These are phyloP conservation scores for Volvox reticuliferus DNA, from an alignment of 139 green algal genomes.

Conservation along the genomic window DNA sequence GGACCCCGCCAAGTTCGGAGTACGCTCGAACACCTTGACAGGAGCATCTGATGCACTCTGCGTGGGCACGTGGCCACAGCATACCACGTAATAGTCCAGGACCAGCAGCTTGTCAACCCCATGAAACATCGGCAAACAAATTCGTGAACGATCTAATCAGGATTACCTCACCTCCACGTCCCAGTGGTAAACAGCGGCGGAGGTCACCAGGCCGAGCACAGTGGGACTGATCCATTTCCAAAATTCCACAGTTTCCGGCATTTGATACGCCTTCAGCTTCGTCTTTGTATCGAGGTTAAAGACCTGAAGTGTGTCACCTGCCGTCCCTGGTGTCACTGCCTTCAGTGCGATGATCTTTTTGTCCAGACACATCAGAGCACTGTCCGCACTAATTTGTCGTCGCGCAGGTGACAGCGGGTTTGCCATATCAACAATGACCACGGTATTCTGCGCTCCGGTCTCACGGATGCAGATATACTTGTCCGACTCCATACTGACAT, in stretches of 20 bases:
- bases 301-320: constrained; percentile 94
- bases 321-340: constrained; percentile 60
- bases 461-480: constrained; percentile 98
- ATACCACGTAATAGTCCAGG: neutral
- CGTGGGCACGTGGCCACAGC: neutral
- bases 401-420: constrained; percentile 85
- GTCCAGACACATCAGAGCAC: constrained; percentile 95
- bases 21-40: constrained; percentile 97
- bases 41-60: constrained; percentile 74
- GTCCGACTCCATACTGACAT: constrained; percentile 97
- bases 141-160: neutral
- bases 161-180: constrained; percentile 83
- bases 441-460: constrained; percentile 74
- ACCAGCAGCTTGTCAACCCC: neutral
- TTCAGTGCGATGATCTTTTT: constrained; percentile 98
- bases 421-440: constrained; percentile 96
- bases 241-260: constrained; percentile 95
- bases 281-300: constrained; percentile 99
- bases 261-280: constrained; percentile 98
- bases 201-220: constrained; percentile 94
- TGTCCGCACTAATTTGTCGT: constrained; percentile 97
- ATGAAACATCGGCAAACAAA: too few species aligned
- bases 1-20: constrained; percentile 93
- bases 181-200: constrained; percentile 96
- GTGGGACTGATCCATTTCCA: constrained; percentile 96